Base-by-base conservation (phyloP, 352 stramenopile genomes). In the Phytopythium sindhum region DNA sequence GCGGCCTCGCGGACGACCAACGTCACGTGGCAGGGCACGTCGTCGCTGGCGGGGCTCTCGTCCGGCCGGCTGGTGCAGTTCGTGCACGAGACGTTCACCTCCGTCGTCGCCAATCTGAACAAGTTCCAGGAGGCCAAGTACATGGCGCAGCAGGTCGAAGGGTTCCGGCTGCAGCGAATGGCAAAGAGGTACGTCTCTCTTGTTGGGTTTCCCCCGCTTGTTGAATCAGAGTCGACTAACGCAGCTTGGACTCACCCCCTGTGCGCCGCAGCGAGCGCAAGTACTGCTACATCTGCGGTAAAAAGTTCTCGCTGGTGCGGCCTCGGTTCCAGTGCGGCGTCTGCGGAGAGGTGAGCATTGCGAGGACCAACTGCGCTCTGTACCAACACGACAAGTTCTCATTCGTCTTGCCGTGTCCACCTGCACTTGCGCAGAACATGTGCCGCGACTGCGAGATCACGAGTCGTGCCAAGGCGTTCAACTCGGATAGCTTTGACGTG, bases 301-400 rank as follows among this genome's bases (percentile, higher is more conserved):
- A 86, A 35, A 88, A 86, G 52, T 93, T 93, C 56, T 89, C 78
- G 39, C 59, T 95, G 14, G 65, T 90, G 45, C 71, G 81, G 0
- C 71, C 80, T 28, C 80, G 82, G 4, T 78, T 80, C 47, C 65
- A 86, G 59, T 95, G 86, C 59, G 72, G 77, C n/a, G 72, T 84
- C 31, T 95, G 86, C 56, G 77, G 75, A 35, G 77, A 90, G 61
- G 72, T 88, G 33, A 31, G 48, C 11, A 3, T 0, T 33, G 5
- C 47, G 31, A 19, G 57, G 2, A 9, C 6, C 6, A 28, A 14
- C 21, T 50, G 42, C 47, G 11, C 1, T 3, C 11, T 11, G 11
- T 15, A 17, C 14, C 24, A 7, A 3, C 48, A n/a, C 15, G 7
- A 0, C 2, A 7, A 21, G 23, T 24, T 21, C 48, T 55, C 0